These are phyloP conservation scores for Phytophthora cryptogea DNA, from an alignment of 352 stramenopile genomes.

Conservation along the genomic window DNA sequence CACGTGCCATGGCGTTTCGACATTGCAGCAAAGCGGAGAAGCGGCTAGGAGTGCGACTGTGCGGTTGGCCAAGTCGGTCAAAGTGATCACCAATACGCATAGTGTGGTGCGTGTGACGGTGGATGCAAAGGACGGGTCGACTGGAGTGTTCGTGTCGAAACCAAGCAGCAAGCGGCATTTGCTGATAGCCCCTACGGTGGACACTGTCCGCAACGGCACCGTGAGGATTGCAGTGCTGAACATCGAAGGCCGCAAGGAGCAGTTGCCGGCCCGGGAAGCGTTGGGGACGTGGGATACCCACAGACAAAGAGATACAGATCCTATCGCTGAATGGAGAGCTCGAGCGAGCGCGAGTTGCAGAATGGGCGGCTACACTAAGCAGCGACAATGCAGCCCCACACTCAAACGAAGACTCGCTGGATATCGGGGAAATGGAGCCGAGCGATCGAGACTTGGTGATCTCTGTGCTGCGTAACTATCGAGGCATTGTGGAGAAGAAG, in stretches of 20 bases:
- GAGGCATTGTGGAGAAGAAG: not conserved
- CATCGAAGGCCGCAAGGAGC: slow-evolving; percentile 7
- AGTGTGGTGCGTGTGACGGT: slow-evolving; percentile 2
- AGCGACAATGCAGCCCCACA: not conserved
- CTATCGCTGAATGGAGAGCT: slow-evolving; percentile 5
- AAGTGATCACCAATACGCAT: not conserved
- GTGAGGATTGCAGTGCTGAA: slow-evolving; percentile 15
- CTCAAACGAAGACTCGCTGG: not conserved
- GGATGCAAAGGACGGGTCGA: slow-evolving; percentile 6
- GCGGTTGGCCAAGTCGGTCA: not conserved
- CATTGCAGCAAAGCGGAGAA: too few species aligned
- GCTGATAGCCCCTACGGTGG: slow-evolving; percentile 16
- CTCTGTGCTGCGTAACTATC: not conserved
- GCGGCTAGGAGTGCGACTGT: not conserved
- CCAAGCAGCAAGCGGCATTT: slow-evolving; percentile 3
- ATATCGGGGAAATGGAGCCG: slow-evolving; percentile 5
- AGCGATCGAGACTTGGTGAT: slow-evolving; percentile 1
- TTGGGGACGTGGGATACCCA: slow-evolving; percentile 24
- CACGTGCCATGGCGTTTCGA: not conserved
- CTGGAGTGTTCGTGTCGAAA: slow-evolving; percentile 12
- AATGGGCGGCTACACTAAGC: not conserved
- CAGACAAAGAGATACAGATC: slow-evolving; percentile 10
- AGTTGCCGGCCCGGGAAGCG: slow-evolving; percentile 5
- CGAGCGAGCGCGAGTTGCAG: not conserved
- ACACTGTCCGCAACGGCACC: not conserved